Evolutionary conservation across 2,329 filamentous ascomycete genomes (phyloP).

Genomic region (Triangularia setosa): DNA sequence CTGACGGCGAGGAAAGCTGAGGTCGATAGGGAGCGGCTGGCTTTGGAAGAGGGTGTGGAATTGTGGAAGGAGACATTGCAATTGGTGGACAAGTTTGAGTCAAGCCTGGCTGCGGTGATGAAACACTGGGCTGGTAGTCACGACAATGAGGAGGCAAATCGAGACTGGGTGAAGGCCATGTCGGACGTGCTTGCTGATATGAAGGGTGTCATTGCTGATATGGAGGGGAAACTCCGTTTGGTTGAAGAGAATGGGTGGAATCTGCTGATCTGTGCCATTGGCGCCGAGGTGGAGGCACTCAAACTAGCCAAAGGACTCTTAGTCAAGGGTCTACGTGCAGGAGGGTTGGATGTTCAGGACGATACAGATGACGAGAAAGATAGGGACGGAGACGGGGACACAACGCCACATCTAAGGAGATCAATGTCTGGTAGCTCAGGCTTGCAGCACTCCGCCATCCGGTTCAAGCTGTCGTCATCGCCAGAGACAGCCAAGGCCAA

Average conservation of each 20-base stretch:
- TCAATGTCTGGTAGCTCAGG: slow-evolving; percentile 5
- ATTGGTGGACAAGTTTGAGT: slow-evolving; percentile 62
- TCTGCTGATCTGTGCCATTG: slow-evolving; percentile 69
- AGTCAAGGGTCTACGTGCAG: slow-evolving; percentile 29
- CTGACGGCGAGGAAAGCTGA: slow-evolving; percentile 52
- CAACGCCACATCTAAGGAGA: slow-evolving; percentile 23
- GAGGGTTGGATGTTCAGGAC: slow-evolving; percentile 28
- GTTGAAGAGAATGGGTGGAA: slow-evolving; percentile 67
- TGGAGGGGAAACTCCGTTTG: slow-evolving; percentile 51
- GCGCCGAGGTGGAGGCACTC: slow-evolving; percentile 50
- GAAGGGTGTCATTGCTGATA: slow-evolving; percentile 48
- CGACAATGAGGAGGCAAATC: slow-evolving; percentile 28
- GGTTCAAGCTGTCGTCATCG: not conserved
- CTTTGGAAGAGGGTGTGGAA: slow-evolving; percentile 62
- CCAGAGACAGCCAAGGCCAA: not conserved
- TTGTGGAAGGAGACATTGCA: slow-evolving; percentile 63
- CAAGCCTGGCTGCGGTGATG: slow-evolving; percentile 56
- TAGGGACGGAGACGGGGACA: slow-evolving; percentile 7
- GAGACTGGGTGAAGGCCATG: slow-evolving; percentile 29
- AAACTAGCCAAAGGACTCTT: slow-evolving; percentile 32
- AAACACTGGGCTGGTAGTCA: slow-evolving; percentile 24
- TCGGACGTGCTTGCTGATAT: slow-evolving; percentile 52
- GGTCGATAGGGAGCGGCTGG: slow-evolving; percentile 58
- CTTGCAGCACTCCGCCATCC: not conserved
- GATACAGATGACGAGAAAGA: slow-evolving; percentile 15